Evolutionary conservation across 129 eudicot species (phyloP).

Genomic region (Flaveria robusta): DNA sequence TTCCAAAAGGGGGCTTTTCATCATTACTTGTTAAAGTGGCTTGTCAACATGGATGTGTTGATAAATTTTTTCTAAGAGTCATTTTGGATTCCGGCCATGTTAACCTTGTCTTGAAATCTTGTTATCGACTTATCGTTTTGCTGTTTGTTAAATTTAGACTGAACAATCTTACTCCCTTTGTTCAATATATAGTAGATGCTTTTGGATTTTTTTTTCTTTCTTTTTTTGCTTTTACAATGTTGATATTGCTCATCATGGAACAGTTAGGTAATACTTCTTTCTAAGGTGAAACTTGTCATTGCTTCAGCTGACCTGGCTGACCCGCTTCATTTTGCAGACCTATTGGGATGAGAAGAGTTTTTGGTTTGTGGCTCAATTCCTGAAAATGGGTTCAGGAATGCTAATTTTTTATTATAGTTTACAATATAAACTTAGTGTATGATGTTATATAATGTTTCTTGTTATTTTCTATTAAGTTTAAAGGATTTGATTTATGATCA

Average conservation of each 20-base stretch:
- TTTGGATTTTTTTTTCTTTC: not conserved
- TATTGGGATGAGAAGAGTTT: not conserved
- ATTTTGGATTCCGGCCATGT: constrained; percentile 6
- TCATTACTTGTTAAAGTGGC: constrained; percentile 10
- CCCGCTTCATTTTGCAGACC: not conserved
- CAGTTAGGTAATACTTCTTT: no score
- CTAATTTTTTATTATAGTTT: no score
- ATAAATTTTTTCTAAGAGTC: not conserved
- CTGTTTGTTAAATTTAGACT: not conserved
- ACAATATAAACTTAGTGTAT: no score
- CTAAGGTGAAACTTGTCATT: no score
- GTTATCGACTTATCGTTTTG: not conserved
- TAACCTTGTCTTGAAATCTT: not conserved
- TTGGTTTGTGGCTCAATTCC: no score
- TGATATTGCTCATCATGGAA: no score
- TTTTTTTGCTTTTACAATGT: no score
- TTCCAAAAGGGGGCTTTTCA: not conserved
- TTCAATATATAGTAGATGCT: not conserved
- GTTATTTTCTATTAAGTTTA: no score
- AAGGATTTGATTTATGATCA: no score
- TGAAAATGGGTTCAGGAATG: no score
- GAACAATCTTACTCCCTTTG: constrained; percentile 4
- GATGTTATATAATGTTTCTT: no score
- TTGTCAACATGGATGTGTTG: constrained; percentile 21
- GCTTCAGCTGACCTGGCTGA: not conserved